Conservation (phyloP, 2,329 filamentous ascomycete species). For the Apiospora saccharicola region DNA sequence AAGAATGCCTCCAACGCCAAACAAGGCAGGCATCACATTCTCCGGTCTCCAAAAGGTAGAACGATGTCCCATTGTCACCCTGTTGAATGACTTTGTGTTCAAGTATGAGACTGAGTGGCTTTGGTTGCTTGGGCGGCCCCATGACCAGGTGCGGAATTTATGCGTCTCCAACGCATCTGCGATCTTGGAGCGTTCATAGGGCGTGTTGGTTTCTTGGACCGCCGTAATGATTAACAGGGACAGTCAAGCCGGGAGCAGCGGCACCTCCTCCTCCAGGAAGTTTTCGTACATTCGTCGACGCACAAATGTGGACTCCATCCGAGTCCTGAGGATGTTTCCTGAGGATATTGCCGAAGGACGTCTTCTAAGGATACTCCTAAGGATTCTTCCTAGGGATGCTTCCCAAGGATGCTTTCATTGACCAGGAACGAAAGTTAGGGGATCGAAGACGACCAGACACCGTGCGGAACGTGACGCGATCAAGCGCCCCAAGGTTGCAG, state of each 20-base stretch:
- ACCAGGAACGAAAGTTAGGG: too few relatives aligned
- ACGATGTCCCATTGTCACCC: too few relatives aligned
- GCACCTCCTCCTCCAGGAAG: constrained; percentile 94
- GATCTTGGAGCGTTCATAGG: constrained; percentile 96
- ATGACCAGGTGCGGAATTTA: constrained; percentile 62
- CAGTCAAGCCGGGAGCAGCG: constrained; percentile 73
- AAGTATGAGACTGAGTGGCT: too few relatives aligned
- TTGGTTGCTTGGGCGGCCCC: too few relatives aligned
- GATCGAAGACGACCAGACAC: too few relatives aligned
- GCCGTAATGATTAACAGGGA: too few relatives aligned
- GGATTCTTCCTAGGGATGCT: constrained; percentile 59
- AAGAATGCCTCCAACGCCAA: too few relatives aligned
- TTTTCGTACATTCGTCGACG: constrained; percentile 96
- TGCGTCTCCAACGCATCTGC: constrained; percentile 93
- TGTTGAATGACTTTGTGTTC: too few relatives aligned
- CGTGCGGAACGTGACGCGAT: constrained; percentile 91
- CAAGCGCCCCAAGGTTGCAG: constrained; percentile 90
- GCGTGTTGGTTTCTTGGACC: constrained; percentile 53
- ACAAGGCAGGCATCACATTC: too few relatives aligned
- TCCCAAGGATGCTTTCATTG: constrained; percentile 52
- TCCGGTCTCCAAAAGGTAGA: too few relatives aligned
- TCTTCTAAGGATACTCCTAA: too few relatives aligned
- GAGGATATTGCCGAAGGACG: too few relatives aligned
- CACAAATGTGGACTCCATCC: constrained; percentile 98
- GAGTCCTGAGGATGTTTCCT: constrained; percentile 61